These are phyloP conservation scores for Senna tora DNA, from an alignment of 306 rosid genomes.

Conservation along the genomic window DNA sequence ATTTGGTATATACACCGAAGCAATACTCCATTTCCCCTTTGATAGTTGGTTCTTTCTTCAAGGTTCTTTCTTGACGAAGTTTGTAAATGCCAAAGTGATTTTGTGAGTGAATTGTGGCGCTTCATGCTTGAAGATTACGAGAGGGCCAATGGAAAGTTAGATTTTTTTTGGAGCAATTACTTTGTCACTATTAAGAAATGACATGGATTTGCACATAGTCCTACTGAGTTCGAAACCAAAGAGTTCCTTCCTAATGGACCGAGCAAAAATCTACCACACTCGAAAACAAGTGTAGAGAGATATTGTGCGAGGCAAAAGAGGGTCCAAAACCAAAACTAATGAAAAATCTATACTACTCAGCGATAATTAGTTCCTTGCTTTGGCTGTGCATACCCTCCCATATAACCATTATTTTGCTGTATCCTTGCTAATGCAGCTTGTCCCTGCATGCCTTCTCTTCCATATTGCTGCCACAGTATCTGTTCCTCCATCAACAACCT, in stretches of 20 bases:
- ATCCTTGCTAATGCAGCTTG: conserved; percentile 45
- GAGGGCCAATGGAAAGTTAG: neutral
- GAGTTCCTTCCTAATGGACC: conserved; percentile 27
- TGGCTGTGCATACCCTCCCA: conserved; percentile 63
- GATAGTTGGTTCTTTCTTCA: neutral
- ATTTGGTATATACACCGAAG: neutral
- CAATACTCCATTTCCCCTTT: too few species aligned
- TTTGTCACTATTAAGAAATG: conserved; percentile 10
- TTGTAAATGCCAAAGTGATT: too few species aligned
- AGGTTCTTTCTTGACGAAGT: too few species aligned
- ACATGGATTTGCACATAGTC: neutral
- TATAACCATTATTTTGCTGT: conserved; percentile 50
- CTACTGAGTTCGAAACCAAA: conserved; percentile 22
- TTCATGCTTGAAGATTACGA: neutral
- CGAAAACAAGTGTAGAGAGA: too few species aligned
- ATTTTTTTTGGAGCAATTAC: neutral
- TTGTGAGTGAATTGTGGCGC: neutral
- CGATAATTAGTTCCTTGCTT: conserved; percentile 46
- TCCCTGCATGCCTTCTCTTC: conserved; percentile 72
- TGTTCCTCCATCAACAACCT: conserved; percentile 78
- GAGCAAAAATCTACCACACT: neutral
- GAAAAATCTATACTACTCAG: conserved; percentile 15
- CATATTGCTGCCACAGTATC: conserved; percentile 84
- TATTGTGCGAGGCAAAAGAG: neutral
- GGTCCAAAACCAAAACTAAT: neutral